Conservation (phyloP, 176 grass and related monocot species). For the Oryza rufipogon region DNA sequence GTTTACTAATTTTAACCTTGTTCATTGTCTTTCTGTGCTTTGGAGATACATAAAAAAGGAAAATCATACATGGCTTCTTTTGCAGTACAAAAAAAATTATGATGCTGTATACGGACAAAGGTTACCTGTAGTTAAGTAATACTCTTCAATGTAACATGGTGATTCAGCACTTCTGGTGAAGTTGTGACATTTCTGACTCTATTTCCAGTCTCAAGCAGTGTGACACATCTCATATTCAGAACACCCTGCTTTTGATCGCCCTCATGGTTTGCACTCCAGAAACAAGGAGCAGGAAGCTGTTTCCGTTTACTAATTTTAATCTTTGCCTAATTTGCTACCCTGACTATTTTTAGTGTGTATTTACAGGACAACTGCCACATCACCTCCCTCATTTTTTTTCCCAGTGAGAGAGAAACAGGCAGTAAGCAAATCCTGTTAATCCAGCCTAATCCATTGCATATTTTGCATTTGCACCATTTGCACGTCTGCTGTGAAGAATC, state of each 20-base stretch:
- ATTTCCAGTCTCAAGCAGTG: not conserved
- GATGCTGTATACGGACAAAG: not conserved
- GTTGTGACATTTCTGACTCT: not conserved
- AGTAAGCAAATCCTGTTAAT: not conserved
- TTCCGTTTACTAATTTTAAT: conserved; percentile 44
- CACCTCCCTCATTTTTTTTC: conserved; percentile 16
- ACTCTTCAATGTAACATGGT: not conserved
- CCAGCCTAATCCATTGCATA: not conserved
- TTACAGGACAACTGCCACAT: conserved; percentile 8
- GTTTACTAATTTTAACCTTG: conserved; percentile 41
- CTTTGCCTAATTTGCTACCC: conserved; percentile 19
- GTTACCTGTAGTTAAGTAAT: not conserved
- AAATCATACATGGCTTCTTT: conserved; percentile 19
- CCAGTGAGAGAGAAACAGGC: not conserved
- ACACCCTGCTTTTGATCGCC: conserved; percentile 22
- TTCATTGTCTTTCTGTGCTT: not conserved
- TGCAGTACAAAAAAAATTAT: not conserved
- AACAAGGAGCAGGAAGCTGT: not conserved
- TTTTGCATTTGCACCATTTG: not conserved
- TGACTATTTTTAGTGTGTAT: conserved; percentile 37
- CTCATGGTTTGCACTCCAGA: conserved; percentile 15
- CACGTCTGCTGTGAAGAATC: not conserved
- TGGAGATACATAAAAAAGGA: conserved; percentile 12
- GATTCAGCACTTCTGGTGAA: not conserved
- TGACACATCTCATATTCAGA: not conserved